Percentiles rank a stretch among this genome's conserved stretches.
Conservation (phyloP, 345 rosid species). For the Kandelia obovata region DNA sequence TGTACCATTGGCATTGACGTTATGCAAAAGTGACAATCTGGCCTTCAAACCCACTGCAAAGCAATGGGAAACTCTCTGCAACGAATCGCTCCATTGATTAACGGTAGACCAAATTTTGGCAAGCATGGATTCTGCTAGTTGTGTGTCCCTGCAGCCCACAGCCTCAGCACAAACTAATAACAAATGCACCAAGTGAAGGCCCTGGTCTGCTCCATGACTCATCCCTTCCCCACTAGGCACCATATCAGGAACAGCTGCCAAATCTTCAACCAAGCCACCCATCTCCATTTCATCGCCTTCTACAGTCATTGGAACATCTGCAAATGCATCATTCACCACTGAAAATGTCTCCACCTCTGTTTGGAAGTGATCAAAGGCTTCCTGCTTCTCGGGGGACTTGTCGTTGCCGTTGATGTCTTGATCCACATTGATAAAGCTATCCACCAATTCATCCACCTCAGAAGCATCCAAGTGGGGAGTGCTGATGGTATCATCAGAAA, state of each 20-base stretch:
- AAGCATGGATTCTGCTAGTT: conserved; percentile 46
- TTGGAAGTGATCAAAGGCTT: conserved; percentile 16
- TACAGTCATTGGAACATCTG: conserved; percentile 23
- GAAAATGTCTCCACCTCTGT: conserved; percentile 19
- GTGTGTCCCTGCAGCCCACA: conserved; percentile 52
- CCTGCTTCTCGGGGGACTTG: conserved; percentile 1
- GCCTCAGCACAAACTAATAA: conserved; percentile 68
- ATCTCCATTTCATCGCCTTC: conserved; percentile 25
- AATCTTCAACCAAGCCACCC: conserved; percentile 15
- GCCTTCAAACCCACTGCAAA: conserved; percentile 51
- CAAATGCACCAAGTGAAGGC: conserved; percentile 60
- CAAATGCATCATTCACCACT: conserved; percentile 12
- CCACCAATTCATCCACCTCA: conserved; percentile 54
- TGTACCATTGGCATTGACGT: conserved; percentile 37
- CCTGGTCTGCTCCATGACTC: conserved; percentile 53
- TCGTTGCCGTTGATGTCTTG: conserved; percentile 11
- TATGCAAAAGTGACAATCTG: conserved; percentile 45
- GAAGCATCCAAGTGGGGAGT: conserved; percentile 33
- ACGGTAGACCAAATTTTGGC: conserved; percentile 42
- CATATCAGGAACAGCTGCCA: conserved; percentile 15
- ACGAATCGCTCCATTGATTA: conserved; percentile 45
- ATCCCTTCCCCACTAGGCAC: conserved; percentile 19
- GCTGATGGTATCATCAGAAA: conserved; percentile 11
- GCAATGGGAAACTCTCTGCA: conserved; percentile 58
- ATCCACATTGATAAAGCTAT: conserved; percentile 53